Evolutionary conservation across 805 yeast genomes (phyloP).

Genomic region (Pichia cabralensis): DNA sequence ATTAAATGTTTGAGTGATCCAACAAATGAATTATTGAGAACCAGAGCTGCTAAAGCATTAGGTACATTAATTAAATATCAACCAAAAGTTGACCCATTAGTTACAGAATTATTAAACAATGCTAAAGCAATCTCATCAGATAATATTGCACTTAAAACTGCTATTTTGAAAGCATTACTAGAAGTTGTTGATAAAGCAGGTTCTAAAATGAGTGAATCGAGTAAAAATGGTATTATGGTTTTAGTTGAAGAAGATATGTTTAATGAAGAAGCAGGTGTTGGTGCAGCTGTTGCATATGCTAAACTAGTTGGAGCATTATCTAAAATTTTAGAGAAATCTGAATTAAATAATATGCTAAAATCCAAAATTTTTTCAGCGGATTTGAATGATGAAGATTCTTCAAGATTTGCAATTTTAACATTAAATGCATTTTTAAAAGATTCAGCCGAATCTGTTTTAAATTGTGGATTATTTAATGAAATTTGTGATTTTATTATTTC

Average conservation of each 20-base stretch:
- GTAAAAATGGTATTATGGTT: slow-evolving; percentile 57
- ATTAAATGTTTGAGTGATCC: slow-evolving; percentile 83
- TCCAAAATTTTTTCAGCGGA: slow-evolving; percentile 45
- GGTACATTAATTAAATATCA: slow-evolving; percentile 83
- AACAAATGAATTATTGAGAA: slow-evolving; percentile 58
- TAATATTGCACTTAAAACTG: slow-evolving; percentile 64
- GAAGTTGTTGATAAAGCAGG: slow-evolving; percentile 82
- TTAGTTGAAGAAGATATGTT: slow-evolving; percentile 65
- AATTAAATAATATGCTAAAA: slow-evolving; percentile 49
- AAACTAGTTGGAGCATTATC: slow-evolving; percentile 70
- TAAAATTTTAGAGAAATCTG: slow-evolving; percentile 52
- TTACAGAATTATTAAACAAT: slow-evolving; percentile 71
- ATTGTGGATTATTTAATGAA: slow-evolving; percentile 39
- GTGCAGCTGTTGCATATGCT: slow-evolving; percentile 69
- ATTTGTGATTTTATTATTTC: slow-evolving; percentile 39
- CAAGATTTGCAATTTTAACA: slow-evolving; percentile 59
- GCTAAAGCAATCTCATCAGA: slow-evolving; percentile 43
- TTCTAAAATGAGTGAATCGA: slow-evolving; percentile 58
- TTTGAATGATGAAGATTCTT: slow-evolving; percentile 29
- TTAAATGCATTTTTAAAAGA: slow-evolving; percentile 73
- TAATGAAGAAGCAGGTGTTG: slow-evolving; percentile 29
- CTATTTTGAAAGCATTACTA: slow-evolving; percentile 75
- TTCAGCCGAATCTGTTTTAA: slow-evolving; percentile 56
- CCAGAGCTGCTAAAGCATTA: slow-evolving; percentile 81
- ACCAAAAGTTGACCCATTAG: slow-evolving; percentile 89